Conservation (phyloP, 2,329 filamentous ascomycete genomes). For the Ciborinia camelliae region DNA sequence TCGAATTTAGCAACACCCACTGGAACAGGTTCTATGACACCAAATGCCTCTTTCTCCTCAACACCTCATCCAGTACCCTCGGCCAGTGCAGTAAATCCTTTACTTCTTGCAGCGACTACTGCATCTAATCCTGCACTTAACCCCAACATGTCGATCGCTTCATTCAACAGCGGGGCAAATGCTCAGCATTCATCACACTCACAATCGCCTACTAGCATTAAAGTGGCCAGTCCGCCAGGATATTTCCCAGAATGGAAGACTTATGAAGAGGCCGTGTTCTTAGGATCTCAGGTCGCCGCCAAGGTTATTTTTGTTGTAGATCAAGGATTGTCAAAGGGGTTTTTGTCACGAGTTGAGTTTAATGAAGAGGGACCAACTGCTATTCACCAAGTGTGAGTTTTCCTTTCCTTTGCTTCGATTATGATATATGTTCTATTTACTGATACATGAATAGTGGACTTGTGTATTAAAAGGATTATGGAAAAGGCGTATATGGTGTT, state of each 20-base stretch:
- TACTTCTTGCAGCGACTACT: constrained; percentile 86
- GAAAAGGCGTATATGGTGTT: constrained; percentile 8
- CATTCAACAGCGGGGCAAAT: constrained; percentile 33
- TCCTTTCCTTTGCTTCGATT: neutral
- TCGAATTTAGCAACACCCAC: constrained; percentile 89
- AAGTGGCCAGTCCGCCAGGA: constrained; percentile 61
- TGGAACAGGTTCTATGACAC: constrained; percentile 88
- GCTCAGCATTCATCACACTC: constrained; percentile 56
- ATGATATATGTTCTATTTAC: neutral
- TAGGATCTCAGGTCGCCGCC: constrained; percentile 70
- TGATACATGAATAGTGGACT: constrained; percentile 14
- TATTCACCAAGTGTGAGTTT: constrained; percentile 39
- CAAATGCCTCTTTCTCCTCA: constrained; percentile 49
- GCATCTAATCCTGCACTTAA: constrained; percentile 43
- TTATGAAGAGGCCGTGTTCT: constrained; percentile 61
- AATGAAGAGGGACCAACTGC: constrained; percentile 38
- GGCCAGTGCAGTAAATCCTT: constrained; percentile 72
- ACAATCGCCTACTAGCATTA: constrained; percentile 67
- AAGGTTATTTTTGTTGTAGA: constrained; percentile 70
- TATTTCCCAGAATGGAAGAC: constrained; percentile 65
- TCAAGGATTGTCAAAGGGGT: constrained; percentile 59
- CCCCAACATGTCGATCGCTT: constrained; percentile 40
- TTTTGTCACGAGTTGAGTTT: constrained; percentile 55
- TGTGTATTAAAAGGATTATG: constrained; percentile 10
- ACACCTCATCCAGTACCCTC: constrained; percentile 54